Base-by-base conservation (phyloP, 1,284 basidiomycete species). In the Ganoderma resinaceum region DNA sequence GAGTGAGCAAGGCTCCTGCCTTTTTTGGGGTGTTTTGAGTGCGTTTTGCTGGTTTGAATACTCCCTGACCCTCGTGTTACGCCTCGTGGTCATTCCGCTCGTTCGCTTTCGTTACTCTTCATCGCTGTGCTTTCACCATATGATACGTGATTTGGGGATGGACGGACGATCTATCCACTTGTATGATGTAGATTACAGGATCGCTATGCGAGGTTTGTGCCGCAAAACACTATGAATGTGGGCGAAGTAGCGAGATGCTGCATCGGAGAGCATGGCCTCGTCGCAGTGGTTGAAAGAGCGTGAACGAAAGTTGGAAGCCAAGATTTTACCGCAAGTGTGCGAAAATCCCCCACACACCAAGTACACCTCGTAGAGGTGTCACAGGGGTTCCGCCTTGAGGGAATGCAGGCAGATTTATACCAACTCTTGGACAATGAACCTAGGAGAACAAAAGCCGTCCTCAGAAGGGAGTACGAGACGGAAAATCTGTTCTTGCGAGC, bases 1-100 rank as follows among this genome's bases (percentile, higher is more conserved):
- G 84, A 85, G 62, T 86, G 77, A 80, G 43, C 58, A 20, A 60
- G 12, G 26, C 23, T 26, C 37, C 37, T 38, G n/a, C 37, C 37
- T 38, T 29, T 40, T 23, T 14, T n/a, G 20, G 20, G 11, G 31
- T 23, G 6, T 37, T 60, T 29, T 4, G 33, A 40, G 65, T 59
- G 29, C 26, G 31, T 40, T 12, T 12, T 31, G 12, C 61, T 31
- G 62, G 23, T 63, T n/a, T 63, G 20, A 16, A 31, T 33, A 9
- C 29, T 42, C 49, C 53, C 11, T 35, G 14, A 11, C n/a, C n/a
- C 35, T 63, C 49, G 8, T 42, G 58, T 18, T 40, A 14, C 16
- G 58, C 37, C 35, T 29, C 55, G 35, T 43, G 29, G 26, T 40
- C 49, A 11, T 40, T 40, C 8, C 62, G 18, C 53, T 33, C 55